Evolutionary conservation across 345 rosid species (phyloP).

Genomic region (Eucalyptus sp.): DNA sequence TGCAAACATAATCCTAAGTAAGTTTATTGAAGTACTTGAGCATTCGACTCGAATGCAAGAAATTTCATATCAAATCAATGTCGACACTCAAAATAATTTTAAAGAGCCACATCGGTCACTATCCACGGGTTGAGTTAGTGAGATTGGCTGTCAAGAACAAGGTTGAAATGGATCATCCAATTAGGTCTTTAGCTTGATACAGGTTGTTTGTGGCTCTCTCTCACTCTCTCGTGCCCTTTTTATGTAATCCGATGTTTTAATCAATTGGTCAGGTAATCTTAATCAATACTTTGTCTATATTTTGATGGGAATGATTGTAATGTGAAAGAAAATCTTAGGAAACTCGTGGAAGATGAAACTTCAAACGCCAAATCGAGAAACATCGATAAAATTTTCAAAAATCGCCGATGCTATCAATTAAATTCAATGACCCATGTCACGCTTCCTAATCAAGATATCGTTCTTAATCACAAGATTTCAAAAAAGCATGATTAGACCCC

Average conservation of each 20-base stretch:
- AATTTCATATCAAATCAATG: not conserved
- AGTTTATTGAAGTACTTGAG: not conserved
- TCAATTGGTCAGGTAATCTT: not conserved
- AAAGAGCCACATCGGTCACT: not conserved
- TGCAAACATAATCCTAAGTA: not conserved
- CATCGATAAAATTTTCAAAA: too few species aligned
- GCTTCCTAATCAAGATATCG: not conserved
- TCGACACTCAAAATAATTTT: not conserved
- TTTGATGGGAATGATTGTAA: too few species aligned
- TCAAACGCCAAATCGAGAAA: too few species aligned
- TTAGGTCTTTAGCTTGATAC: not conserved
- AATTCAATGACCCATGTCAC: not conserved
- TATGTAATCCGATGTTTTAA: not conserved
- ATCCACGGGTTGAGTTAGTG: not conserved
- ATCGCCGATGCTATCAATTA: not conserved
- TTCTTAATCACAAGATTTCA: not conserved
- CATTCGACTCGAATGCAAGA: not conserved
- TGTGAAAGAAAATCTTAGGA: rapidly evolving
- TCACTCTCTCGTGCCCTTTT: not conserved
- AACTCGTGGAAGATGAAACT: not conserved
- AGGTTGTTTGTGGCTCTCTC: too few species aligned
- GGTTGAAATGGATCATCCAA: not conserved
- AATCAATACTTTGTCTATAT: not conserved
- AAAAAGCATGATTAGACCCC: not conserved
- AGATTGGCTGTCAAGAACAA: not conserved